Conservation (phyloP, 2,329 filamentous ascomycete species). For the Didymella arachidicola region DNA sequence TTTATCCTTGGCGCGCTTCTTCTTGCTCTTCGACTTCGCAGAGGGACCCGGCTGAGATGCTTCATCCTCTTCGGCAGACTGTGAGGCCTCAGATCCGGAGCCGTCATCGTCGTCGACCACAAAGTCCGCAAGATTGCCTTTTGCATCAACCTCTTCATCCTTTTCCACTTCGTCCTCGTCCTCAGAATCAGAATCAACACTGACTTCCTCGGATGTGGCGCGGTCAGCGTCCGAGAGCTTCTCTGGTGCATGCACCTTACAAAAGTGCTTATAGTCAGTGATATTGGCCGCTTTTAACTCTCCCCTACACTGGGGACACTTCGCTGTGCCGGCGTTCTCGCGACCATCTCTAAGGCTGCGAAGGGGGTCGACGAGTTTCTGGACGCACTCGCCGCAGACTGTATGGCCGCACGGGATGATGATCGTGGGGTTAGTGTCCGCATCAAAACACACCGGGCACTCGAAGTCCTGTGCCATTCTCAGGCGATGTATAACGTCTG, state of each 20-base stretch:
- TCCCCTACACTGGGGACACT: slow-evolving; percentile 80
- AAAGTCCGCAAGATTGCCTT: slow-evolving; percentile 59
- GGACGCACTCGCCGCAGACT: slow-evolving; percentile 78
- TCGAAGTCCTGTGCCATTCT: slow-evolving; percentile 69
- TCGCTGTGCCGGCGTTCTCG: slow-evolving; percentile 62
- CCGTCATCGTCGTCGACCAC: slow-evolving; percentile 61
- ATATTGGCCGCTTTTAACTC: slow-evolving; percentile 71
- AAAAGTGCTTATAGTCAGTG: slow-evolving; percentile 78
- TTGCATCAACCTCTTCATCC: slow-evolving; percentile 52
- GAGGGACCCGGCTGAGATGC: slow-evolving; percentile 32
- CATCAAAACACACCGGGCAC: slow-evolving; percentile 85
- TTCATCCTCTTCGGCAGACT: slow-evolving; percentile 5
- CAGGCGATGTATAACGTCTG: slow-evolving; percentile 71
- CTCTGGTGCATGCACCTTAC: slow-evolving; percentile 71
- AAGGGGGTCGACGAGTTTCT: slow-evolving; percentile 69
- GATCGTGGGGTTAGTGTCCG: slow-evolving; percentile 75
- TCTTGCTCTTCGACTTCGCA: slow-evolving; percentile 43
- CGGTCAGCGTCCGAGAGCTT: slow-evolving; percentile 48
- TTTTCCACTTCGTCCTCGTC: slow-evolving; percentile 51
- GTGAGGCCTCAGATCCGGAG: slow-evolving; percentile 23
- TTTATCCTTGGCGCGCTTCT: slow-evolving; percentile 48
- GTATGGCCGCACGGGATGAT: slow-evolving; percentile 85
- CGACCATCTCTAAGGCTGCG: slow-evolving; percentile 64
- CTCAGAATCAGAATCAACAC: slow-evolving; percentile 38
- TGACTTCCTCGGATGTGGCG: slow-evolving; percentile 24